phyloP scores from a whole-genome alignment of 2,329 filamentous ascomycete species.

The Dactylellina sp. region DNA sequence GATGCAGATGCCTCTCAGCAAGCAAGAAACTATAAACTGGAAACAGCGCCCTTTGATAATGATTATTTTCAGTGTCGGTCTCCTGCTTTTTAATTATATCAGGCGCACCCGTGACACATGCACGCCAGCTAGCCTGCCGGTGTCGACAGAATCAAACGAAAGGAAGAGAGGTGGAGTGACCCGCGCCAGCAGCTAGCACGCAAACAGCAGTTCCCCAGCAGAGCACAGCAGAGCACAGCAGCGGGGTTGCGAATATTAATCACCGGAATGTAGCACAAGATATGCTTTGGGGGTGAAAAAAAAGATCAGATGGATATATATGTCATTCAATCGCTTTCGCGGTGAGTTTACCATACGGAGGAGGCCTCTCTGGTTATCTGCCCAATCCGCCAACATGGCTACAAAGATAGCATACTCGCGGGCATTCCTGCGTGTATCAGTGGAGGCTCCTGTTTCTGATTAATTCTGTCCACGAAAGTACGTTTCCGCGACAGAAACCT shows the following conservation, averaged over 20 bases:
- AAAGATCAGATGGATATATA: no score
- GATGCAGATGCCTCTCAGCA: no score
- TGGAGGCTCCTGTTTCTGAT: constrained; percentile 10
- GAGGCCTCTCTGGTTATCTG: no score
- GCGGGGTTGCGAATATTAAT: constrained; percentile 24
- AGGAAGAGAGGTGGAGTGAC: constrained; percentile 32
- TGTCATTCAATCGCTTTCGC: neutral
- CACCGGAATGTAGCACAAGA: constrained; percentile 47
- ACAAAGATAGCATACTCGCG: no score
- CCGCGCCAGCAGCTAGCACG: constrained; percentile 16
- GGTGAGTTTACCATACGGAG: constrained; percentile 13
- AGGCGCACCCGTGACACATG: constrained; percentile 39
- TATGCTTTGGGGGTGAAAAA: neutral
- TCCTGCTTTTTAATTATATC: neutral
- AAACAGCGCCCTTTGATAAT: no score
- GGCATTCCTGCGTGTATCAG: no score
- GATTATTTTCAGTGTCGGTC: no score
- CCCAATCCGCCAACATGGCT: no score
- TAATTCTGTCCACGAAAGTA: neutral
- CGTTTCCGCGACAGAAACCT: neutral
- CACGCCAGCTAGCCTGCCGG: constrained; percentile 29
- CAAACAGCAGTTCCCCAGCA: constrained; percentile 15
- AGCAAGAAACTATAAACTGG: no score
- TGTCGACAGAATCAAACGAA: constrained; percentile 18
- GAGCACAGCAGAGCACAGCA: neutral